phyloP scores from a whole-genome alignment of 352 stramenopile genomes.

The Pythium volutum region DNA sequence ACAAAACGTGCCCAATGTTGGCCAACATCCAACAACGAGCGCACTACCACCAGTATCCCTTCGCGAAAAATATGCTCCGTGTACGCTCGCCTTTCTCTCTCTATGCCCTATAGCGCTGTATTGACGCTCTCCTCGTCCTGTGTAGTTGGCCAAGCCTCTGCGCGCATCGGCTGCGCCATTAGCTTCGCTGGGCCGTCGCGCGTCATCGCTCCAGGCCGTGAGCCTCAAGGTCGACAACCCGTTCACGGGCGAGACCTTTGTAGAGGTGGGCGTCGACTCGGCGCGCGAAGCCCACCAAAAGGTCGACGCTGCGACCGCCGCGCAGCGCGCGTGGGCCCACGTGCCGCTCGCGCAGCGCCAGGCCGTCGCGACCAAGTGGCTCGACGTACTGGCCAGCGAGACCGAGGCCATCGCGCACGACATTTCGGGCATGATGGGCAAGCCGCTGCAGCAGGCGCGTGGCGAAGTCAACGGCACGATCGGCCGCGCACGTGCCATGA shows the following conservation, averaged over 20 bases:
- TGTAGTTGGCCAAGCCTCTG: background rate
- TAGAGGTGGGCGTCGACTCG: conserved; percentile 60
- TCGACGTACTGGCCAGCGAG: conserved; percentile 50
- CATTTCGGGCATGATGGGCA: conserved; percentile 85
- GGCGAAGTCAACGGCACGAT: conserved; percentile 77
- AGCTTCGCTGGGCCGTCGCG: background rate
- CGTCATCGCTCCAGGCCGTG: conserved; percentile 5
- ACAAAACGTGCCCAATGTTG: background rate
- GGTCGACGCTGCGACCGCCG: conserved; percentile 48
- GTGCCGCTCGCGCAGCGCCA: conserved; percentile 59
- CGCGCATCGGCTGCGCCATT: background rate
- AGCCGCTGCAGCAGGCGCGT: conserved; percentile 67
- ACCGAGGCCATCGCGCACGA: conserved; percentile 62
- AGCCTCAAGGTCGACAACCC: conserved; percentile 74
- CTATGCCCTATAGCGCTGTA: background rate
- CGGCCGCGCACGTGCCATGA: conserved; percentile 58
- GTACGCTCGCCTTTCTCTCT: background rate
- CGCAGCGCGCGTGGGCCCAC: conserved; percentile 57
- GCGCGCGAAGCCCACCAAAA: conserved; percentile 51
- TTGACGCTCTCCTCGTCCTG: background rate
- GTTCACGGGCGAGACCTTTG: conserved; percentile 66
- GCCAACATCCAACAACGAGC: conserved; percentile 5
- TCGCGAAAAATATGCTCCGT: conserved; percentile 9
- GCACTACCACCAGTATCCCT: background rate
- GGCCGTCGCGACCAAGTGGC: conserved; percentile 60